Evolutionary conservation across 2,329 filamentous ascomycete species (phyloP).

Genomic region (Emmonsia crescens): DNA sequence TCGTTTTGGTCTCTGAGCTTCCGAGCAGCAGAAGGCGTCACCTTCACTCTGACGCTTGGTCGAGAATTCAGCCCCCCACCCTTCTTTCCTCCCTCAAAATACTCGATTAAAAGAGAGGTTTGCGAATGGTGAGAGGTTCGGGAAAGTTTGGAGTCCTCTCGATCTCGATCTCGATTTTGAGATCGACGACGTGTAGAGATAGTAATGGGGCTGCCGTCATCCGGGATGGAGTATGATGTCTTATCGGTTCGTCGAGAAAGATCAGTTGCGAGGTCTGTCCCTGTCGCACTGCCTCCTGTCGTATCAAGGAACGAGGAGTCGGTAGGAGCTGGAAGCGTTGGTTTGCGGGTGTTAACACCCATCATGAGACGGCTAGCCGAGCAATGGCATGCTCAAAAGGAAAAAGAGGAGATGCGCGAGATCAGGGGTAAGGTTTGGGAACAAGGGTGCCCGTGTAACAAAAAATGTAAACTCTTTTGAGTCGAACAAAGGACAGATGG

Average conservation of each 20-base stretch:
- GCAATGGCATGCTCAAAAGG: slow-evolving; percentile 27
- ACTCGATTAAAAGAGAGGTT: slow-evolving; percentile 87
- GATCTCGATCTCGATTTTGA: slow-evolving; percentile 46
- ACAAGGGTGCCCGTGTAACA: not conserved
- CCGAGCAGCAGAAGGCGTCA: slow-evolving; percentile 62
- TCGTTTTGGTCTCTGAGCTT: slow-evolving; percentile 50
- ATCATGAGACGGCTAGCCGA: slow-evolving; percentile 29
- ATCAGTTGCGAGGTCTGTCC: slow-evolving; percentile 40
- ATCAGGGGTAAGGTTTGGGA: not conserved
- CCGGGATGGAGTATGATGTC: slow-evolving; percentile 41
- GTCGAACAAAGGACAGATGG: not conserved
- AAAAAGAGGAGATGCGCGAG: not conserved
- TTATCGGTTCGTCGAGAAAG: slow-evolving; percentile 41
- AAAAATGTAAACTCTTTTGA: not conserved
- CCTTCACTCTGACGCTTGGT: slow-evolving; percentile 68
- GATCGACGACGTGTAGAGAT: slow-evolving; percentile 55
- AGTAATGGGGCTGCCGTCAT: slow-evolving; percentile 66
- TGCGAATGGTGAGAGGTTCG: slow-evolving; percentile 53
- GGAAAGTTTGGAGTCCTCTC: slow-evolving; percentile 45
- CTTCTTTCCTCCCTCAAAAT: slow-evolving; percentile 73
- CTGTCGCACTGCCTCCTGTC: slow-evolving; percentile 30
- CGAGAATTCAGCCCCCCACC: slow-evolving; percentile 51
- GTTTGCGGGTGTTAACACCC: slow-evolving; percentile 40
- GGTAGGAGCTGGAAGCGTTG: slow-evolving; percentile 40
- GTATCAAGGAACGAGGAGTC: slow-evolving; percentile 39